phyloP scores from a whole-genome alignment of 768 basidiomycete species.

The Coprinellus micaceus region DNA sequence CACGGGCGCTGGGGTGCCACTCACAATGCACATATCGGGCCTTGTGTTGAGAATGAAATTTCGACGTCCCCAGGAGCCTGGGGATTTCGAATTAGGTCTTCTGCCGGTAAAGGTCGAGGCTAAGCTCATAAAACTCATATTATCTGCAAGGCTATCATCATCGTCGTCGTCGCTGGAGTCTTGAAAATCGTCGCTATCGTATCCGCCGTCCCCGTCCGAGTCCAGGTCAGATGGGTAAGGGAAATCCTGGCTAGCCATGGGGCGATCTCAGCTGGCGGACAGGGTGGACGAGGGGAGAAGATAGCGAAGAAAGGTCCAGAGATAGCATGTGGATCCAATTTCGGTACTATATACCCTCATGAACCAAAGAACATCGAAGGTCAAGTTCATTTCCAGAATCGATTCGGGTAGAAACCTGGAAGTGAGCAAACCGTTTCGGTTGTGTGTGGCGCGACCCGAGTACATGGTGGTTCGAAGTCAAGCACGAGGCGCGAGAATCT shows the following conservation, averaged over 20 bases:
- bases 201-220: conserved; percentile 5
- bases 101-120: too few relatives aligned
- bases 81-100: background rate
- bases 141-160: background rate
- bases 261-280: background rate
- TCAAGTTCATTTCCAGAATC: background rate
- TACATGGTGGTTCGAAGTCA: background rate
- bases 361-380: too few relatives aligned
- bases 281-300: background rate
- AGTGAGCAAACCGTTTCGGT: background rate
- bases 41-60: too few relatives aligned
- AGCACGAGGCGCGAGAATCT: too few relatives aligned
- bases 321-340: background rate
- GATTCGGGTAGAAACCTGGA: background rate
- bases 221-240: conserved; percentile 6
- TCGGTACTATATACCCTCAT: background rate
- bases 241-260: background rate
- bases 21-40: conserved; percentile 1
- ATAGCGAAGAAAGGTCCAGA: background rate
- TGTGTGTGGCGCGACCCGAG: background rate
- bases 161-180: background rate
- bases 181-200: background rate
- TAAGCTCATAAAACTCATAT: background rate
- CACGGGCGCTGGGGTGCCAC: too few relatives aligned
- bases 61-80: background rate